A percentile compares a stretch with the other conserved stretches of the same genome.
Conservation (phyloP, 805 yeast genomes). For the Candida ficus region DNA sequence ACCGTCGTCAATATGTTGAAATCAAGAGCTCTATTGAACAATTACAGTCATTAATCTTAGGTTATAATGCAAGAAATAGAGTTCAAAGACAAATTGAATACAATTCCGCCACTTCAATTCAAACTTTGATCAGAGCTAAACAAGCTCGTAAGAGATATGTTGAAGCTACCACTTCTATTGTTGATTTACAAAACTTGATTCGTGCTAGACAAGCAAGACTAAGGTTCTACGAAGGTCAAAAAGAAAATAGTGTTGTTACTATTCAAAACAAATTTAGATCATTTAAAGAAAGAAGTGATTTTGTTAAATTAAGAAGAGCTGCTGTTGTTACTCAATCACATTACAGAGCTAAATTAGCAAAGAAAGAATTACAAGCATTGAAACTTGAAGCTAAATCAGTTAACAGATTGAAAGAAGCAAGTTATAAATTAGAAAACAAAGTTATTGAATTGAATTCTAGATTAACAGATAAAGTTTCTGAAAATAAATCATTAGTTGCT, state of each 20-base stretch:
- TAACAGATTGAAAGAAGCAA: constrained; percentile 83
- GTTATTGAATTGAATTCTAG: constrained; percentile 93
- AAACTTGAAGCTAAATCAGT: constrained; percentile 91
- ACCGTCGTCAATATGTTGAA: constrained; percentile 55
- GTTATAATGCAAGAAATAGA: constrained; percentile 50
- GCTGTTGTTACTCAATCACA: constrained; percentile 72
- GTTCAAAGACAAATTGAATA: constrained; percentile 50
- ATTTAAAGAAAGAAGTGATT: constrained; percentile 50
- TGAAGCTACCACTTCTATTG: constrained; percentile 27
- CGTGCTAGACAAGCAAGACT: constrained; percentile 52
- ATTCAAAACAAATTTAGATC: constrained; percentile 78
- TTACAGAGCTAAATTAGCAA: constrained; percentile 72
- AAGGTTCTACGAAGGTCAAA: constrained; percentile 42
- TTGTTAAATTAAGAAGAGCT: constrained; percentile 41
- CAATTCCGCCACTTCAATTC: constrained; percentile 65
- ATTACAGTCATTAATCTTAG: constrained; percentile 63
- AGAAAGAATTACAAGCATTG: constrained; percentile 52
- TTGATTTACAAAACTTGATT: constrained; percentile 43
- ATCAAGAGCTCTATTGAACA: constrained; percentile 47
- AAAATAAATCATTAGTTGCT: constrained; percentile 64
- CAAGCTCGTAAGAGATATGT: constrained; percentile 37
- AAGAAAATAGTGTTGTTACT: constrained; percentile 56
- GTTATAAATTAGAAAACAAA: constrained; percentile 91
- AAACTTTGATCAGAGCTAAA: constrained; percentile 57
- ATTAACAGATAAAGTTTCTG: constrained; percentile 72